A percentile compares a stretch with the other conserved stretches of the same genome.
Evolutionary conservation across 345 rosid genomes (phyloP).

Genomic region (Erysimum cheiranthoides): DNA sequence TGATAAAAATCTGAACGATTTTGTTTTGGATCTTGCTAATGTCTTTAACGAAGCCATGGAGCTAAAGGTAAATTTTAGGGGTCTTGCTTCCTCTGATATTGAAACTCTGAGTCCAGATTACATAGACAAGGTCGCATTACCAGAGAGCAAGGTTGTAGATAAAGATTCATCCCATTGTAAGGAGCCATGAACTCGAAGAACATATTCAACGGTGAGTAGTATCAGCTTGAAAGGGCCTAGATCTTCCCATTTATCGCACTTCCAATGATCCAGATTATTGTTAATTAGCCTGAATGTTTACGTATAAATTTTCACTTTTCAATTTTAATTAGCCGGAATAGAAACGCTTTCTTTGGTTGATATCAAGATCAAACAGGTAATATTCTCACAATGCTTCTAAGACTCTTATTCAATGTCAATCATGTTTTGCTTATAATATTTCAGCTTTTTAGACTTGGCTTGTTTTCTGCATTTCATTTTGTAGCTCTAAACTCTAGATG

Average conservation of each 20-base stretch:
- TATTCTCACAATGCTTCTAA: background rate
- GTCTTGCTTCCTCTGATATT: slow-evolving; percentile 59
- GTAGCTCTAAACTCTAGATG: slow-evolving; percentile 7
- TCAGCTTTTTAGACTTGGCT: background rate
- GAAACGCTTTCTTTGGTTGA: slow-evolving; percentile 55
- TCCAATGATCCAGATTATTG: slow-evolving; percentile 5
- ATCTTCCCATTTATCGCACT: background rate
- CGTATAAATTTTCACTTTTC: background rate
- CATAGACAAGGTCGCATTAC: slow-evolving; percentile 92
- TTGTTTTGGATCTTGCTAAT: slow-evolving; percentile 66
- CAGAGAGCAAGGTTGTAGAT: slow-evolving; percentile 66
- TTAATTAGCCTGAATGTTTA: background rate
- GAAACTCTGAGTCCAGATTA: slow-evolving; percentile 81
- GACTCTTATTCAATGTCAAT: background rate
- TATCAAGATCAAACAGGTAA: slow-evolving; percentile 70
- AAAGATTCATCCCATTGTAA: slow-evolving; percentile 48
- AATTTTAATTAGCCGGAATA: too few species aligned
- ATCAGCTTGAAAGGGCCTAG: slow-evolving; percentile 5
- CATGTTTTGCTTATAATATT: slow-evolving; percentile 1
- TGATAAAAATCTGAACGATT: slow-evolving; percentile 49
- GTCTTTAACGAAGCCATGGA: slow-evolving; percentile 65
- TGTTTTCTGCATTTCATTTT: background rate
- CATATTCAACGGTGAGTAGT: slow-evolving; percentile 61
- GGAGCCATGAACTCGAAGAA: slow-evolving; percentile 79
- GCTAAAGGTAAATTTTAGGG: slow-evolving; percentile 63